Percentiles rank a stretch among this genome's conserved stretches.
phyloP scores from a whole-genome alignment of 2,329 filamentous ascomycete genomes.

The Nigrospora osmanthi region DNA sequence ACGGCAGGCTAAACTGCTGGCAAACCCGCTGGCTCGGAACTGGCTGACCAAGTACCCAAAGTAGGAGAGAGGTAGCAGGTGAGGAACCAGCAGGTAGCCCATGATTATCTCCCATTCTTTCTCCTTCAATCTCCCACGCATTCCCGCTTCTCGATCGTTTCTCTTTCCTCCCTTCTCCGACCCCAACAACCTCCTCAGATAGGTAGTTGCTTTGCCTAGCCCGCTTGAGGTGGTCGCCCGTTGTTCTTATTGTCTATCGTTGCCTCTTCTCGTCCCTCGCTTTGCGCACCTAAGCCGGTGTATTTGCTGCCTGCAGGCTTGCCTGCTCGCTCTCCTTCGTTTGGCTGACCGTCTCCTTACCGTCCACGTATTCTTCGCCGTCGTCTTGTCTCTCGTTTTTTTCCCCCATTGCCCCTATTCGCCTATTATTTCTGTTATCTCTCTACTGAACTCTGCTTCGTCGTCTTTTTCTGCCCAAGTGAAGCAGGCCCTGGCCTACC shows the following conservation, averaged over 20 bases:
- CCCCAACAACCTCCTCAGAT: not conserved
- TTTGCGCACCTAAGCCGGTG: not conserved
- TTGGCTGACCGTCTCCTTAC: not conserved
- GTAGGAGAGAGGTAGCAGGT: too few species aligned
- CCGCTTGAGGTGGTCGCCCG: too few species aligned
- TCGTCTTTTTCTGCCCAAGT: too few species aligned
- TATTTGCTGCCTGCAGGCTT: not conserved
- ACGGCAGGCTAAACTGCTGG: too few species aligned
- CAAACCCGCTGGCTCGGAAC: too few species aligned
- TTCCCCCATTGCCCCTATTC: not conserved
- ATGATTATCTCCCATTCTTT: too few species aligned
- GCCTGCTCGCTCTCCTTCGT: not conserved
- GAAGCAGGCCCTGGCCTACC: too few species aligned
- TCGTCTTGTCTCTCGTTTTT: constrained; percentile 1
- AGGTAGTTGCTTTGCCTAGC: not conserved
- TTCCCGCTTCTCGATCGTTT: not conserved
- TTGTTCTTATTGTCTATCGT: not conserved
- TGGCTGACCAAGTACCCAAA: too few species aligned
- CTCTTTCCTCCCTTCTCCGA: not conserved
- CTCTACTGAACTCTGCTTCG: too few species aligned
- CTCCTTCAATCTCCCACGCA: not conserved
- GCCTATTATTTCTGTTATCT: not conserved
- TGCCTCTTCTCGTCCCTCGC: not conserved
- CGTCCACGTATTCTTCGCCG: not conserved
- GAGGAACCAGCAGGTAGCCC: too few species aligned